phyloP scores from a whole-genome alignment of 352 stramenopile genomes.

The Pythium rhizo-oryzae region DNA sequence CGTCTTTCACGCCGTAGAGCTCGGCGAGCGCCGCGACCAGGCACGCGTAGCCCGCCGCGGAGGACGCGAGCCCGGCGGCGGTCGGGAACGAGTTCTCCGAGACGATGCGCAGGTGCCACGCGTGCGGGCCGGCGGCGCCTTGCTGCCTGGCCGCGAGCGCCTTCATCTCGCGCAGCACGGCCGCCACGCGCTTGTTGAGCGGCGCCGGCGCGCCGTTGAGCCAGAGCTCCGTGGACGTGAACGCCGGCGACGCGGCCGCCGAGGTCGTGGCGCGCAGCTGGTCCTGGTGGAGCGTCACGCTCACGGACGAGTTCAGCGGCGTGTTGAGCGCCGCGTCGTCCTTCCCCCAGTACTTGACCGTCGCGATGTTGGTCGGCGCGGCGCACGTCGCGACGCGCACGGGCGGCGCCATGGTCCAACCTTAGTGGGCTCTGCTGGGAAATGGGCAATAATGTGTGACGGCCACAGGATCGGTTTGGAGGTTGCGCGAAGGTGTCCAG shows the following conservation, averaged over 20 bases:
- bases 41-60: constrained; percentile 96
- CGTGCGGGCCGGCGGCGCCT: constrained; percentile 18
- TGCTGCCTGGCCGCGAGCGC: constrained; percentile 36
- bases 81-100: constrained; percentile 99
- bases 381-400: constrained; percentile 86
- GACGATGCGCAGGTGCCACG: constrained; percentile 90
- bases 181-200: constrained; percentile 82
- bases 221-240: constrained; percentile 92
- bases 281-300: constrained; percentile 95
- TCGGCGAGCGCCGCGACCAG: constrained; percentile 91
- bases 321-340: constrained; percentile 91
- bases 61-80: constrained; percentile 96
- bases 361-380: constrained; percentile 98
- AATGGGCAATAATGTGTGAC: neutral
- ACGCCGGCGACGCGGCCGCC: constrained; percentile 69
- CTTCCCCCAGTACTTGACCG: constrained; percentile 99
- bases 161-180: constrained; percentile 72
- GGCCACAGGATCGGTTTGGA: neutral
- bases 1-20: constrained; percentile 88
- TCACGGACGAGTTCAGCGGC: constrained; percentile 97
- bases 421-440: too few species aligned
- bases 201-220: constrained; percentile 94
- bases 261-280: constrained; percentile 96
- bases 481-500: constrained; percentile 2
- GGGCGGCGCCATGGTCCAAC: constrained; percentile 11